Evolutionary conservation across 148 eudicot species (phyloP), one percentile per base, ranked within the genome.

Genomic region (Spergularia marina): DNA sequence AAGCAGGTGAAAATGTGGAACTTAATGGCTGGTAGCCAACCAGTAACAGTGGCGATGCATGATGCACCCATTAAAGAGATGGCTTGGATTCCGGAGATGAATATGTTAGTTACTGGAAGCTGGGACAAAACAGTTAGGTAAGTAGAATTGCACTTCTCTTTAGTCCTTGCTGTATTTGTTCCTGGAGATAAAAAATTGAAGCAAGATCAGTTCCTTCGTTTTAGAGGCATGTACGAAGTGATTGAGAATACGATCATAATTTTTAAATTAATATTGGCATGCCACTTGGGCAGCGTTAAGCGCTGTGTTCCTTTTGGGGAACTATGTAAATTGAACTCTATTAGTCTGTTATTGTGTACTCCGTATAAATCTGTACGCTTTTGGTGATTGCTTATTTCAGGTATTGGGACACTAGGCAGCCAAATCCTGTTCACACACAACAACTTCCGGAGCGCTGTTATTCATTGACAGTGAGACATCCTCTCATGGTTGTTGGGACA

Each of bases 1-100:
- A 93, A 93, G 82, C 98, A 91, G 76, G 96, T 86, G 34, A 93
- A 93, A 77, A 91, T 93, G 98, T 93, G 96, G 98, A 89, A 84
- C 12, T 82, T 92, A 30, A 66, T 82, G 58, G 85, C 91, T 70
- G 94, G 91, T 81, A 90, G 88, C 56, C 96, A 86, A 82, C 80
- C 96, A 1, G 85, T 89, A 18, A 85, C 90, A 15, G 96, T 93
- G 68, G 98, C 90, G 60, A 81, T 82, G 90, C 98, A 93, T 77
- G 96, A 93, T 83, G 94, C 89, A 23, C 92, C 98, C 23, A 79
- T 93, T 34, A 93, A 86, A 79, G 92, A 91, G 59, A 75, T 93
- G 73, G 96, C 96, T 62, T 93, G 98, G 98, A 89, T 93, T 69
- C 94, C 98, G 14, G 96, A 91, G 82, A 91, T 91, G 89, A 91